Evolutionary conservation across 148 eudicot genomes (phyloP).

Genomic region (Gaultheria prostrata): DNA sequence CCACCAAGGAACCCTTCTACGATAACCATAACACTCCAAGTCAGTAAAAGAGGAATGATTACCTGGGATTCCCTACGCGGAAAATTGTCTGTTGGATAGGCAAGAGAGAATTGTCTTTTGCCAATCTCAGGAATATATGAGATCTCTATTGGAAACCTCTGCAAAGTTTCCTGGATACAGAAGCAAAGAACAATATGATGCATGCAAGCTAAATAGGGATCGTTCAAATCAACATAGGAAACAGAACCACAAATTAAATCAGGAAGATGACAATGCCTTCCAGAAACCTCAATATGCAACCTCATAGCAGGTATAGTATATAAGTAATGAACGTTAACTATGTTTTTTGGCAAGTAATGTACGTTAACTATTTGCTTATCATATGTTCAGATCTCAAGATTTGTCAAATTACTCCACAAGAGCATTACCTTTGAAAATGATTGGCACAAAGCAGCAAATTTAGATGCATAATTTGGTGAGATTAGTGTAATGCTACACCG

Average conservation of each 20-base stretch:
- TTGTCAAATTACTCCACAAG: background rate
- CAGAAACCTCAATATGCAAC: background rate
- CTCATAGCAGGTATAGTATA: background rate
- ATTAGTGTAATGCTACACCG: conserved; percentile 86
- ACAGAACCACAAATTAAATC: background rate
- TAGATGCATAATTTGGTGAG: conserved; percentile 76
- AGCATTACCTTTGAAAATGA: conserved; percentile 77
- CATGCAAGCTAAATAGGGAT: background rate
- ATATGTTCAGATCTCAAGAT: background rate
- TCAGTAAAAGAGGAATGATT: conserved; percentile 5
- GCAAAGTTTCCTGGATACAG: conserved; percentile 65
- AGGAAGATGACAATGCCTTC: background rate
- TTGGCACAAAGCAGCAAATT: conserved; percentile 76
- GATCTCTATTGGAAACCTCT: conserved; percentile 68
- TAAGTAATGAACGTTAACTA: too few species aligned
- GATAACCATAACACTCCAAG: background rate
- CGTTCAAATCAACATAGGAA: background rate
- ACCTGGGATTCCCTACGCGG: conserved; percentile 78
- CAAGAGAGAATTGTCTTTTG: conserved; percentile 79
- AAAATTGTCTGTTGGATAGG: conserved; percentile 87
- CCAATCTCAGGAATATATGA: conserved; percentile 83
- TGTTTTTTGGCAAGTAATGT: too few species aligned
- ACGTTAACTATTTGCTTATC: too few species aligned
- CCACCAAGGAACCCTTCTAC: background rate
- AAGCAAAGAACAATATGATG: conserved; percentile 11